Conservation (phyloP, 345 rosid species). For the Rhizophora mangle region DNA sequence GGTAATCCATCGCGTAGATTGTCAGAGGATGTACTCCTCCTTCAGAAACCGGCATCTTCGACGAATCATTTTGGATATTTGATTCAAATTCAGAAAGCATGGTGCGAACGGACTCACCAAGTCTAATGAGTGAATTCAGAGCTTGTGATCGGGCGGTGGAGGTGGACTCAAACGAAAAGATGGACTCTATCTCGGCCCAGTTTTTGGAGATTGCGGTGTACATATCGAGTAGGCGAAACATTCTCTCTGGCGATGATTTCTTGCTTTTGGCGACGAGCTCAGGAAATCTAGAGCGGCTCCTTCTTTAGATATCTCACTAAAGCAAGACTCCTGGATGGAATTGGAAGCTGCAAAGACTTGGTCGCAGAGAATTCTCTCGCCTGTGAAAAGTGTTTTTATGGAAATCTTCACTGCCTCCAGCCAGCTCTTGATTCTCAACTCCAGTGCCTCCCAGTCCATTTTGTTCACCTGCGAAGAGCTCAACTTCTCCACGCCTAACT, state of each 20-base stretch:
- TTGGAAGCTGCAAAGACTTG: conserved; percentile 26
- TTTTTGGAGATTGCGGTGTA: conserved; percentile 22
- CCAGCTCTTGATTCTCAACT: conserved; percentile 30
- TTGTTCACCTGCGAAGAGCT: conserved; percentile 17
- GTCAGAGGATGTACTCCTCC: conserved; percentile 25
- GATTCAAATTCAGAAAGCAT: conserved; percentile 20
- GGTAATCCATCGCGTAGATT: conserved; percentile 17
- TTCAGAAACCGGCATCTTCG: conserved; percentile 5
- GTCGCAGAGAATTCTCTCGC: conserved; percentile 37
- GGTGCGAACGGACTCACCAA: conserved; percentile 9
- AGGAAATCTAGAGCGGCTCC: conserved; percentile 20
- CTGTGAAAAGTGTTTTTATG: conserved; percentile 25
- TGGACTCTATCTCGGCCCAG: conserved; percentile 26
- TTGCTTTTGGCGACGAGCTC: conserved; percentile 17
- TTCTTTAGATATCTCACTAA: conserved; percentile 15
- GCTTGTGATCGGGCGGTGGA: conserved; percentile 25
- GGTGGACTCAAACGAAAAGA: conserved; percentile 22
- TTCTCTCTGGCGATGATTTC: conserved; percentile 20
- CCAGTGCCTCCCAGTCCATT: conserved; percentile 23
- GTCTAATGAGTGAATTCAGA: conserved; percentile 16
- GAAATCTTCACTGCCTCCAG: conserved; percentile 22
- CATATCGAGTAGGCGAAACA: conserved; percentile 20
- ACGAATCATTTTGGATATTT: conserved; percentile 14
- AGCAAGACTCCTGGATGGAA: conserved; percentile 29
- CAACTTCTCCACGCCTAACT: conserved; percentile 26